Conservation (phyloP, 176 grass and related monocot genomes). For the Carex pumila region DNA sequence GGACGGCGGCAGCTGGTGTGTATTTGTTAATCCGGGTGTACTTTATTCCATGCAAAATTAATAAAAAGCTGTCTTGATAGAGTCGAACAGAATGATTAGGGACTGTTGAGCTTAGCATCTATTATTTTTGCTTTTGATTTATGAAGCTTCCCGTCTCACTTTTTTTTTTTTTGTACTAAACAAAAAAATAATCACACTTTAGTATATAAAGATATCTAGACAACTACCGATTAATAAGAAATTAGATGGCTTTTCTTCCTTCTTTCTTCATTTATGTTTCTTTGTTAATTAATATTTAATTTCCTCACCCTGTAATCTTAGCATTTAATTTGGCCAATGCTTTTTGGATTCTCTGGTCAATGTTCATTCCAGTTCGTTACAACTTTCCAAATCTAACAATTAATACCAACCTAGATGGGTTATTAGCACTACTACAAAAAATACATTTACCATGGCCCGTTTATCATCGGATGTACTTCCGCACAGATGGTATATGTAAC, state of each 20-base stretch:
- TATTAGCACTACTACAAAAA: too few species aligned
- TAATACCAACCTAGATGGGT: too few species aligned
- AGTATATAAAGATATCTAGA: background rate
- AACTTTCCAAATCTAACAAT: too few species aligned
- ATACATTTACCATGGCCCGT: too few species aligned
- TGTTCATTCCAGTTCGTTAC: too few species aligned
- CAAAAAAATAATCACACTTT: background rate
- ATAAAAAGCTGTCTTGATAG: background rate
- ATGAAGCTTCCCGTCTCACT: background rate
- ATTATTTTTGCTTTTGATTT: background rate
- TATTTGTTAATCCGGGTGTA: background rate
- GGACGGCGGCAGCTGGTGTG: background rate
- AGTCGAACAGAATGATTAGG: slow-evolving; percentile 4
- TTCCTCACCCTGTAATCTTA: background rate
- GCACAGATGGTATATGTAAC: too few species aligned
- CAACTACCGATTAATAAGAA: background rate
- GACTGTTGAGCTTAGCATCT: background rate
- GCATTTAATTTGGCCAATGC: background rate
- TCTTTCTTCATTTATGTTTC: background rate
- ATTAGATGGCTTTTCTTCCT: background rate
- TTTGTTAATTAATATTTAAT: background rate
- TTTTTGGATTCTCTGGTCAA: too few species aligned
- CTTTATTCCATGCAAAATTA: background rate
- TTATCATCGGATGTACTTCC: too few species aligned
- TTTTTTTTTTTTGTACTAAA: background rate